Evolutionary conservation across 2,329 filamentous ascomycete genomes (phyloP).

Genomic region (Colletotrichum chrysophilum): DNA sequence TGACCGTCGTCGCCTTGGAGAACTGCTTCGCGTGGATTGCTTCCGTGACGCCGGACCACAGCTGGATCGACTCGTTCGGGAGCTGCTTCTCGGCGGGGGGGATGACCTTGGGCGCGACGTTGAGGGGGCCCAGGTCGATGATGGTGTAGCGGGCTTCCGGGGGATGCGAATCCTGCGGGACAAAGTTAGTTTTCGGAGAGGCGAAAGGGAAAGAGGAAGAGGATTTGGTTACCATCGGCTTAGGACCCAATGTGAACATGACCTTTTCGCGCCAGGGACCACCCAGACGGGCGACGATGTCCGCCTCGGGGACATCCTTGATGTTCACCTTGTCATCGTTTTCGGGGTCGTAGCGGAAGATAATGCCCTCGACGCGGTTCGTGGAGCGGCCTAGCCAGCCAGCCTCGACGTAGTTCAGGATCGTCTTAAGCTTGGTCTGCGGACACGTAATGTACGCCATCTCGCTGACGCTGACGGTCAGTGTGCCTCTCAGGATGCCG

Average conservation of each 20-base stretch:
- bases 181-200: slow-evolving; percentile 6
- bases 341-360: slow-evolving; percentile 88
- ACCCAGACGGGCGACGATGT: slow-evolving; percentile 81
- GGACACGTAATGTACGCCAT: slow-evolving; percentile 87
- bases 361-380: slow-evolving; percentile 88
- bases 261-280: slow-evolving; percentile 85
- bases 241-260: slow-evolving; percentile 64
- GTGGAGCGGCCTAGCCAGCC: slow-evolving; percentile 92
- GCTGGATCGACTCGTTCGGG: slow-evolving; percentile 84
- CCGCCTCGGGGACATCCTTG: slow-evolving; percentile 84
- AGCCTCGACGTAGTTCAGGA: slow-evolving; percentile 91
- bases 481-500: slow-evolving; percentile 83
- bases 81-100: slow-evolving; percentile 82
- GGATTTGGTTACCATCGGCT: slow-evolving; percentile 61
- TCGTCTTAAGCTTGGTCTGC: slow-evolving; percentile 89
- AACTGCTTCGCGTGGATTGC: slow-evolving; percentile 87
- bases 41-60: slow-evolving; percentile 88
- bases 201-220: neutral
- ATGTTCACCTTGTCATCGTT: slow-evolving; percentile 82
- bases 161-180: slow-evolving; percentile 47
- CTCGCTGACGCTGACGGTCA: slow-evolving; percentile 90
- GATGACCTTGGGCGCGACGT: slow-evolving; percentile 77
- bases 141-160: slow-evolving; percentile 73
- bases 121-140: slow-evolving; percentile 86
- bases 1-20: slow-evolving; percentile 81